A percentile compares a stretch with the other conserved stretches of the same genome.
Conservation (phyloP, 164 flowering plant genomes). For the Hamamelis virginiana region DNA sequence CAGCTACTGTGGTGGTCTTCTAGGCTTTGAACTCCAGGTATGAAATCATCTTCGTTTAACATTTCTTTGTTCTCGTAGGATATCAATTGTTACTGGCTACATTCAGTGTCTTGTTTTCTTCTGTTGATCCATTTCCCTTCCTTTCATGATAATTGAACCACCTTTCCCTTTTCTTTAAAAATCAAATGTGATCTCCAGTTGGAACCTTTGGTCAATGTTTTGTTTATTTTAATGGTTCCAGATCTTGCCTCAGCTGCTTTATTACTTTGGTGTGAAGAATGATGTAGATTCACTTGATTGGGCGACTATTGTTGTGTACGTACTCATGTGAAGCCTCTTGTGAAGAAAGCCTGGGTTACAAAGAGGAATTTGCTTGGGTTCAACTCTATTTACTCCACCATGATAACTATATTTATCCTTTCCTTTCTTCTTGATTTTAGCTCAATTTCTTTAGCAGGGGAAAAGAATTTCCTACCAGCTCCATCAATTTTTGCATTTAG, state of each 20-base stretch:
- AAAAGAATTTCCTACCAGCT: no score
- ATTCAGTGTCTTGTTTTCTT: no score
- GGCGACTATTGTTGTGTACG: slow-evolving; percentile 72
- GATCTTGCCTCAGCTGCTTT: slow-evolving; percentile 85
- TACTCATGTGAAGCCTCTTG: slow-evolving; percentile 81
- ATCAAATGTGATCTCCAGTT: background rate
- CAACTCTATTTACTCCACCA: slow-evolving; percentile 42
- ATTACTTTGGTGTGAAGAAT: slow-evolving; percentile 74
- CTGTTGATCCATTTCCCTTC: background rate
- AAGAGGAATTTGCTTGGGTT: slow-evolving; percentile 87
- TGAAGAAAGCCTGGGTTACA: slow-evolving; percentile 50
- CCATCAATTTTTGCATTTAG: no score
- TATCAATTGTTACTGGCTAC: no score
- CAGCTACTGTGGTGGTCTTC: slow-evolving; percentile 57
- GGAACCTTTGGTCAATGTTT: background rate
- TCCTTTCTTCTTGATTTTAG: no score
- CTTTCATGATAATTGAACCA: background rate
- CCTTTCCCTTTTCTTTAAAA: background rate
- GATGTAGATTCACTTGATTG: slow-evolving; percentile 81
- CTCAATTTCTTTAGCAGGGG: no score
- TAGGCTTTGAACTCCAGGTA: slow-evolving; percentile 82
- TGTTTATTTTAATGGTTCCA: slow-evolving; percentile 21
- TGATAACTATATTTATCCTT: no score
- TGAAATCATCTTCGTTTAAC: background rate
- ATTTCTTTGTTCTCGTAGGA: background rate